phyloP scores from a whole-genome alignment of 495 filamentous ascomycete species.

The Penicillium canariense region DNA sequence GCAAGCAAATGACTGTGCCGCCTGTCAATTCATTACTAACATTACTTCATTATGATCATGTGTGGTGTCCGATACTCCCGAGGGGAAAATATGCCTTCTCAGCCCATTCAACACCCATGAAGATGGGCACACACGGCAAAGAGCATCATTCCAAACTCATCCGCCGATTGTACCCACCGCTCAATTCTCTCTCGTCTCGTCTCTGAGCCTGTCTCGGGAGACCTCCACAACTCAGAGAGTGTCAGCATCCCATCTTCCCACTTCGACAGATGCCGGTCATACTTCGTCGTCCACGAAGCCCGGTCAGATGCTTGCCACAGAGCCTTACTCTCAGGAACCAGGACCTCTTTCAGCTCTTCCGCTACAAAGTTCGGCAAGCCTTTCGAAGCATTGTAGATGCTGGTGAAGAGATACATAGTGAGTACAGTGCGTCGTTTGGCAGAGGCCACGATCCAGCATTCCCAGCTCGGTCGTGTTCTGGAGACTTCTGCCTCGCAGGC shows the following conservation, averaged over 20 bases:
- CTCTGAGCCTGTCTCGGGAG: slow-evolving; percentile 13
- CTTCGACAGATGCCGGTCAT: slow-evolving; percentile 35
- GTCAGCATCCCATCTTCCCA: slow-evolving; percentile 40
- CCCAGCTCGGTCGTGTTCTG: slow-evolving; percentile 41
- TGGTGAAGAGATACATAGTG: slow-evolving; percentile 50
- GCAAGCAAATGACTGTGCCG: no score
- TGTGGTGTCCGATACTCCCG: no score
- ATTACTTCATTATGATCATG: no score
- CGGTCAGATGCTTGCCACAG: slow-evolving; percentile 39
- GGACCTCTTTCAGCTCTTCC: slow-evolving; percentile 35
- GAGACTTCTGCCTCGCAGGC: slow-evolving; percentile 37
- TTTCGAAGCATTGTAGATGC: slow-evolving; percentile 37
- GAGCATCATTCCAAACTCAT: slow-evolving; percentile 36
- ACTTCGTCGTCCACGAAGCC: slow-evolving; percentile 36
- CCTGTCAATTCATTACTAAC: no score
- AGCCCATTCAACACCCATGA: slow-evolving; percentile 27
- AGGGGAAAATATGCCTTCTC: no score
- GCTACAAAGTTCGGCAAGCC: slow-evolving; percentile 41
- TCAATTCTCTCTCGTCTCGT: slow-evolving; percentile 19
- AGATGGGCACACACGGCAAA: slow-evolving; percentile 30
- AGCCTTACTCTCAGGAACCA: slow-evolving; percentile 30
- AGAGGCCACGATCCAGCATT: slow-evolving; percentile 48
- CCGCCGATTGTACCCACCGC: slow-evolving; percentile 24
- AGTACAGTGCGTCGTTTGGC: slow-evolving; percentile 47
- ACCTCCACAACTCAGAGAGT: slow-evolving; percentile 44